Conservation (phyloP, 495 filamentous ascomycete genomes). For the Penicillium crystallinum region DNA sequence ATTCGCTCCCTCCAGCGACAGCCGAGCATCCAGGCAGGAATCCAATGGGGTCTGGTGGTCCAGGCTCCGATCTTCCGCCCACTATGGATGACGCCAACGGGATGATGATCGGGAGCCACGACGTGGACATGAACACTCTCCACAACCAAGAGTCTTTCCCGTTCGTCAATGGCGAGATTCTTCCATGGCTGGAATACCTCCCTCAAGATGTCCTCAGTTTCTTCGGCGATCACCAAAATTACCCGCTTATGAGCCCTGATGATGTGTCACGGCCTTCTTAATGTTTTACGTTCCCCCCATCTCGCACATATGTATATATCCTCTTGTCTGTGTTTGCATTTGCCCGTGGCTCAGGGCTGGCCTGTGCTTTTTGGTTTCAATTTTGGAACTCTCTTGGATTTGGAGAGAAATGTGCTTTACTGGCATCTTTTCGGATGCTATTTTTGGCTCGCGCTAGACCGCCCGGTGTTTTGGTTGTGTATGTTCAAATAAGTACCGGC, state of each 20-base stretch:
- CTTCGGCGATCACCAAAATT: constrained; percentile 43
- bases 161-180: constrained; percentile 50
- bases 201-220: constrained; percentile 57
- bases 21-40: constrained; percentile 35
- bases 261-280: constrained; percentile 25
- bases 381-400: background rate
- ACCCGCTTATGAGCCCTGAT: constrained; percentile 32
- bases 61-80: constrained; percentile 28
- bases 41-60: constrained; percentile 31
- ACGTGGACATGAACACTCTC: constrained; percentile 56
- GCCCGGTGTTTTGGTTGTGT: background rate
- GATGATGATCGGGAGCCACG: constrained; percentile 67
- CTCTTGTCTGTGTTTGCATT: constrained; percentile 8
- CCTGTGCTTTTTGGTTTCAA: background rate
- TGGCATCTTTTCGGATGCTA: constrained; percentile 1
- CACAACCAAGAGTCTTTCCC: constrained; percentile 41
- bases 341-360: constrained; percentile 8
- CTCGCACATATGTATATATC: constrained; percentile 19
- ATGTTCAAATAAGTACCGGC: background rate
- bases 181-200: constrained; percentile 67
- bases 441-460: background rate
- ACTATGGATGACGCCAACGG: constrained; percentile 33
- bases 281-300: constrained; percentile 6
- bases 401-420: background rate
- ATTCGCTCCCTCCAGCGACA: constrained; percentile 24